A percentile compares a stretch with the other conserved stretches of the same genome.
phyloP scores from a whole-genome alignment of 495 filamentous ascomycete species.

The Aspergillus sparsus region DNA sequence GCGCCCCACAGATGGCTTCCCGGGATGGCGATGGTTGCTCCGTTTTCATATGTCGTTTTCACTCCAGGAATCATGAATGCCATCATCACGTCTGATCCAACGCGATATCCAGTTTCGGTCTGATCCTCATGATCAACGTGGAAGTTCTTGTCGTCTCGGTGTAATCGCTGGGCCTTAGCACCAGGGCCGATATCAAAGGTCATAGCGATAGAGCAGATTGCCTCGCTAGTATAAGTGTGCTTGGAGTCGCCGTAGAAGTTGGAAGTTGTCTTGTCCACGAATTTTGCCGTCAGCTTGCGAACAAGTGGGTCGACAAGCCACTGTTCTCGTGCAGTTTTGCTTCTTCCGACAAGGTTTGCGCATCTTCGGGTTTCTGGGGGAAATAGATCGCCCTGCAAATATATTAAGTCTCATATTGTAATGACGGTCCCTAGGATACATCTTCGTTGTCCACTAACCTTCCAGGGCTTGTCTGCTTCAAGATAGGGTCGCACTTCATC shows the following conservation, averaged over 20 bases:
- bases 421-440: too few species aligned
- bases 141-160: conserved; percentile 26
- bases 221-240: conserved; percentile 24
- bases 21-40: conserved; percentile 31
- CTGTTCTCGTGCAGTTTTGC: conserved; percentile 23
- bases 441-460: conserved; percentile 7
- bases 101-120: conserved; percentile 15
- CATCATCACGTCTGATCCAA: conserved; percentile 23
- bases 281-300: conserved; percentile 18
- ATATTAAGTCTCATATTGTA: not conserved
- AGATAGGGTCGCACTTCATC: conserved; percentile 20
- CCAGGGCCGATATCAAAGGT: conserved; percentile 24
- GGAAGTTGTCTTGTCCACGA: conserved; percentile 27
- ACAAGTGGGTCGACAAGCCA: conserved; percentile 26
- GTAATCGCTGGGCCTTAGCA: conserved; percentile 21
- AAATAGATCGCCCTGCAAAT: conserved; percentile 25
- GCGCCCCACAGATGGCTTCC: conserved; percentile 26
- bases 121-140: conserved; percentile 23
- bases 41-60: conserved; percentile 34
- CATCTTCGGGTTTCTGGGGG: conserved; percentile 26
- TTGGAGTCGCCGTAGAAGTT: conserved; percentile 24
- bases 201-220: conserved; percentile 23
- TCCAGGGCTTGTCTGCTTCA: conserved; percentile 25
- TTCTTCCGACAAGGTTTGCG: conserved; percentile 24
- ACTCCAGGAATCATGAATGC: conserved; percentile 35